Conservation (phyloP, 2,329 filamentous ascomycete species). For the Aspergillus brunneoviolaceus region DNA sequence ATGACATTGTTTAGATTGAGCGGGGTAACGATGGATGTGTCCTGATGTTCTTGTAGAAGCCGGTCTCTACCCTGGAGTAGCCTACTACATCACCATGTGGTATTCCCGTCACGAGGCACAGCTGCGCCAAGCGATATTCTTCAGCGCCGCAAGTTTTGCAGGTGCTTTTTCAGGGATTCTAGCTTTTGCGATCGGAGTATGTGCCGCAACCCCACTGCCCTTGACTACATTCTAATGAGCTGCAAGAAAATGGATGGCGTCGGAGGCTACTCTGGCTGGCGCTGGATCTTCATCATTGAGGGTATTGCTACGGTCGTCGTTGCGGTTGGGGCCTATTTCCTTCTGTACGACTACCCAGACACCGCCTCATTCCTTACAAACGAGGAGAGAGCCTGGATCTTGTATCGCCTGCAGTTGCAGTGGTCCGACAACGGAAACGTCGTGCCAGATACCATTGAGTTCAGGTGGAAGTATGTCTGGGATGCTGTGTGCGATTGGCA, state of each 20-base stretch:
- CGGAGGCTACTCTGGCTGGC: constrained; percentile 48
- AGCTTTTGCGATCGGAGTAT: constrained; percentile 50
- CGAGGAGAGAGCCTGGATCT: constrained; percentile 41
- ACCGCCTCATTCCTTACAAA: constrained; percentile 45
- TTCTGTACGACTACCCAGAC: constrained; percentile 49
- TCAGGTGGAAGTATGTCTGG: constrained; percentile 41
- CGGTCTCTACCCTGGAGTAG: constrained; percentile 45
- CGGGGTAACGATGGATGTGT: too few relatives aligned
- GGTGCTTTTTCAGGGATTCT: constrained; percentile 55
- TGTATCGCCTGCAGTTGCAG: constrained; percentile 40
- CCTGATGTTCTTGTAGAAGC: constrained; percentile 29
- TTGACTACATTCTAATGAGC: not conserved
- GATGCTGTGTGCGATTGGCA: constrained; percentile 45
- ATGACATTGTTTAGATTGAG: not conserved
- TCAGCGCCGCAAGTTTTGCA: constrained; percentile 49
- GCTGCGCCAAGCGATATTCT: constrained; percentile 47
- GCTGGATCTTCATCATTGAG: constrained; percentile 54
- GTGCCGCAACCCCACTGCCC: constrained; percentile 17
- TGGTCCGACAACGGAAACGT: constrained; percentile 26
- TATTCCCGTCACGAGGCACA: constrained; percentile 47
- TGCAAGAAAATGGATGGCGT: constrained; percentile 51
- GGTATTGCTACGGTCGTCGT: constrained; percentile 48
- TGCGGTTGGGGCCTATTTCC: constrained; percentile 44
- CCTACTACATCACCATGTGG: constrained; percentile 49
- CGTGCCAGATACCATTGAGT: constrained; percentile 31